Evolutionary conservation across 179 eudicot genomes (phyloP), one percentile per base, ranked within the genome.

Genomic region (Beta lomatogona): DNA sequence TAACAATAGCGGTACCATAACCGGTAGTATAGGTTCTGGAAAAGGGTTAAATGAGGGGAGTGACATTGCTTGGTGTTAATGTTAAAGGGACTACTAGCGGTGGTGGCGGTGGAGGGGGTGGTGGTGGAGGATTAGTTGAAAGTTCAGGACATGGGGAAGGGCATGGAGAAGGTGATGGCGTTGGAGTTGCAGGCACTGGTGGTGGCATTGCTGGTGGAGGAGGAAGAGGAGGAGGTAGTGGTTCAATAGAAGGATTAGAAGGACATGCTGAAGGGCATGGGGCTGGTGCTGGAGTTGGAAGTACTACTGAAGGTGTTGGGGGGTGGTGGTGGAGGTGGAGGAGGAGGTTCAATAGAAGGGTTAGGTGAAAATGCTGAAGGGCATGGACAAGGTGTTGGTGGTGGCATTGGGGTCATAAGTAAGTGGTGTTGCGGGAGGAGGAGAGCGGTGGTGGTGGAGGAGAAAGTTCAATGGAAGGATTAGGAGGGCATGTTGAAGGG

Each of bases 101-200:
- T 58, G 82, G 77, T 3, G 83, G 64, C 5, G 85, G 85, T 0
- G 86, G 83, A n/a, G 82, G 28, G 85, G 80, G 71, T 16, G 86
- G 88, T 0, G 55, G 50, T 46, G 50, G 73, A 0, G 85, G 82
- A 4, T 72, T 69, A 14, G 68, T 72, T 0, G 82, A 75, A 1
- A 64, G 77, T 22, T 16, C 48, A 28, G 28, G 58, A 25, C n/a
- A 25, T 76, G 73, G 61, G 18, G 78, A 55, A 6, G 68, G 67
- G 18, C 25, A 13, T 11, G 60, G 64, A 13, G 48, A 55, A 18
- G 77, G 58, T 2, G 71, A 16, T 0, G 77, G 50, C 8, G 50
- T 46, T 7, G 50, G 50, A 4, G 8, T 46, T 46, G 50, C 6
- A 1, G 1, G 5, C 50, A 46, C 50, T 0, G 8, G 80, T 5